Evolutionary conservation across 1,139 yeast genomes (phyloP), one percentile per base, ranked within the genome.

Genomic region (Torulaspora globosa): DNA sequence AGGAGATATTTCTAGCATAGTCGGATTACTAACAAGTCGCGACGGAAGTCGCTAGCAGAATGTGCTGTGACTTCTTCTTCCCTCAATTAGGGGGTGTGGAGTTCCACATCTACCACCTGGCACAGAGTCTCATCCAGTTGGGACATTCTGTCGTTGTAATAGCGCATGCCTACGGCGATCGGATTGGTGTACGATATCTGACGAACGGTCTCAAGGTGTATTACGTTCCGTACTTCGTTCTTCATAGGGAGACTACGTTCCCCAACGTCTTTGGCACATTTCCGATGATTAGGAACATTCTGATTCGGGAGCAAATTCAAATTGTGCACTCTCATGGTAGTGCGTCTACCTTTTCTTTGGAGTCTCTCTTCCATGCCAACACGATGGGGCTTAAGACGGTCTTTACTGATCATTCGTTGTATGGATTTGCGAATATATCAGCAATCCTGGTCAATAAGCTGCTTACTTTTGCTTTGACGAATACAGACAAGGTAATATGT

Each of bases 51-150:
- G 26, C 14, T 36, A 42, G 24, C 18, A 84, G 87, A 9, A 90
- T 92, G 97, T 87, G 90, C 2, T 84, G 96, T 35, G 99, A 94
- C 68, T 94, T 89, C 73, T 94, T 92, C 78, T 94, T 85, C 67
- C 99, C 99, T 15, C 98, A 94, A 64, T 84, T 97, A 0, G 99
- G 99, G 1, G 99, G 99, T 7, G 94, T 94, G 2, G 99, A 94
- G 65, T 80, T 92, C 52, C 98, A 94, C 63, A 88, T 92, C 19
- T 89, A 87, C 66, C 97, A 92, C 64, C 62, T 84, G 18, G 76
- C 72, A 0, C 95, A 88, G 66, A 81, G 84, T 60, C 76, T 92
- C 49, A 84, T 89, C 15, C 80, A 80, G 27, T 69, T 84, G 41
- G 98, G 97, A 5, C 98, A 94, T 63, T 81, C 89, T 3, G 98